phyloP scores from a whole-genome alignment of 331 rosid genomes.

The Spiraea crenata region DNA sequence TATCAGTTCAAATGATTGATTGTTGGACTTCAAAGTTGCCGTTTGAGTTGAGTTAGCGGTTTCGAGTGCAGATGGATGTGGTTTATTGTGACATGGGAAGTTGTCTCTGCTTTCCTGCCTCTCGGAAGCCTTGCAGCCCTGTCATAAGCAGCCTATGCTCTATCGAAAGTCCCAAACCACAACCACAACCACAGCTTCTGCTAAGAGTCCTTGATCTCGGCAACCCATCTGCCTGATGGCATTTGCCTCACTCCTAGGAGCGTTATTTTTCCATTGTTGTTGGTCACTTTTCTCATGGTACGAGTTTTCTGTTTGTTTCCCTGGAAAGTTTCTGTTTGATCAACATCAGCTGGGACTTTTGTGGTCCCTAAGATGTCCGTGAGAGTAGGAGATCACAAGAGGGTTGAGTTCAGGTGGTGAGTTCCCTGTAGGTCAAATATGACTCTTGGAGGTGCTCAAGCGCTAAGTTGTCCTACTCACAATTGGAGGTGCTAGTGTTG shows the following conservation, averaged over 20 bases:
- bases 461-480: too few relatives aligned
- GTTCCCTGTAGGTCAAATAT: too few relatives aligned
- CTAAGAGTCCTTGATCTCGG: conserved; percentile 84
- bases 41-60: too few relatives aligned
- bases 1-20: too few relatives aligned
- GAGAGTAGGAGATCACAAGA: conserved; percentile 27
- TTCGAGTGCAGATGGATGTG: too few relatives aligned
- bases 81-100: conserved; percentile 46
- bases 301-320: conserved; percentile 21
- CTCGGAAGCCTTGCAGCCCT: conserved; percentile 82
- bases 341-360: conserved; percentile 24
- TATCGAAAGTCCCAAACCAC: conserved; percentile 83
- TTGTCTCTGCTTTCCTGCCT: conserved; percentile 90
- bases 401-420: too few relatives aligned
- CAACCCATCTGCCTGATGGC: conserved; percentile 97
- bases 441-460: too few relatives aligned
- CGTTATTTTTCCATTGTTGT: conserved; percentile 29
- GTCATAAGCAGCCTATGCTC: conserved; percentile 87
- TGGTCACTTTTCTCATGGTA: conserved; percentile 25
- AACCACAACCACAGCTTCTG: conserved; percentile 90
- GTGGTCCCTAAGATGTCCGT: conserved; percentile 51
- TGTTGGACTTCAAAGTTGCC: too few relatives aligned
- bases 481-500: too few relatives aligned
- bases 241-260: conserved; percentile 85
- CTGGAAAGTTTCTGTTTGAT: conserved; percentile 28